Evolutionary conservation across 2,329 filamentous ascomycete genomes (phyloP), one percentile per base, ranked within the genome.

Genomic region (Hypoxylon sp.): DNA sequence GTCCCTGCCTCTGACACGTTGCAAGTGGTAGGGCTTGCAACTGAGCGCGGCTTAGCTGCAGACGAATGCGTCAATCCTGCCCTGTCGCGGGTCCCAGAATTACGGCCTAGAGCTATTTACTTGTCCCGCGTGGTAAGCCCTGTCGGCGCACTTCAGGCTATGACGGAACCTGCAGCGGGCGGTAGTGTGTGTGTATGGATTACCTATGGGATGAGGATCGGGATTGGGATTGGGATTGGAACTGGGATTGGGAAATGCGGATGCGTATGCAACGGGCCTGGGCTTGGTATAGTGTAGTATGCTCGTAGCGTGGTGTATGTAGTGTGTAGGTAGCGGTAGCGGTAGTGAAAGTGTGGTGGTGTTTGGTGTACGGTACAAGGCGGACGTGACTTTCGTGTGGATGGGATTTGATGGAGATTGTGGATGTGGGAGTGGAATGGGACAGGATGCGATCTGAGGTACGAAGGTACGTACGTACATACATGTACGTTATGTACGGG

Each of bases 1-100:
- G 84, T 86, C 79, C 83, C 80, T 80, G 82, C 74, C 75, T 77
- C 76, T 76, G 84, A 86, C 85, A 87, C 85, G 85, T 87, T 84
- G 85, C 84, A 84, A 80, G 80, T 79, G 75, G 79, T 81, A 84
- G 79, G 82, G 83, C 82, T 82, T 83, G 82, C 80, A 82, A 81
- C 78, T 74, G 71, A 64, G 72, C 77, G 80, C 80, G 80, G 81
- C 82, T 81, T 79, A 82, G 80, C 81, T 85, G 83, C 84, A 84
- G 81, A 78, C 72, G 71, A 77, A 77, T 85, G 83, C 82, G 83
- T 84, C 80, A 85, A 82, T 81, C 80, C 78, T 81, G 79, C 78
- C 73, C 71, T 74, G 74, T 71, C 71, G 74, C 73, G 74, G 74
- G 74, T 73, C 71, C 74, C 72, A 62, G 55, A 70, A 67, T 71